Evolutionary conservation across 805 yeast species (phyloP), one percentile per base, ranked within the genome.

Genomic region (Wickerhamomyces pijperi): DNA sequence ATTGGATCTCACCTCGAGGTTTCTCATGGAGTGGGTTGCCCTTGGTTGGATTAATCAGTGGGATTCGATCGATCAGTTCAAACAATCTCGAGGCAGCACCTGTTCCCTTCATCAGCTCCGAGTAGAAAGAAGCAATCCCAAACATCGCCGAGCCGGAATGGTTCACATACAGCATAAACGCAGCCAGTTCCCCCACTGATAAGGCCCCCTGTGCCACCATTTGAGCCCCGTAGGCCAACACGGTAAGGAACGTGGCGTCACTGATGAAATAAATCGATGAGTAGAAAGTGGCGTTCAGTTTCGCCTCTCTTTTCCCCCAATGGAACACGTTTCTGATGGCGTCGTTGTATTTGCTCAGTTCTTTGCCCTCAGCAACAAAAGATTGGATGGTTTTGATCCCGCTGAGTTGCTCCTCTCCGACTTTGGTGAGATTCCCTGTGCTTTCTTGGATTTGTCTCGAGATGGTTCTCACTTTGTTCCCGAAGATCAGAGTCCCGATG

Each of bases 91-190:
- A 78, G 0, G 97, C 94, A 1, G 97, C 97, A 40, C 98, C 98
- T 8, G 86, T 83, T 39, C 97, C 97, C 64, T 92, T 92, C 98
- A 92, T 92, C 42, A 92, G 64, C 58, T 92, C 98, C 1, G 95
- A 80, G 55, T 88, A 92, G 55, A 92, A 90, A 45, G 83, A 82
- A 0, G 96, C 90, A n/a, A 90, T 57, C 0, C 97, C 95, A 56
- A 82, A 83, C 38, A 90, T 83, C 5, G 97, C 82, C 28, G 82
- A 70, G 1, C 97, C 97, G 1, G 96, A 82, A 57, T 84, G 92
- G n/a, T 86, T 86, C 1, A 96, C 87, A 60, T 92, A 90, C 76
- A 90, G 76, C 79, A 90, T 80, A 59, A 86, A 90, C 19, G 95
- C 86, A 11, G 97, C 85, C 36, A 90, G 68, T 55, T 88, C 96